phyloP scores from a whole-genome alignment of 352 stramenopile genomes.

The Pythium chondricola region DNA sequence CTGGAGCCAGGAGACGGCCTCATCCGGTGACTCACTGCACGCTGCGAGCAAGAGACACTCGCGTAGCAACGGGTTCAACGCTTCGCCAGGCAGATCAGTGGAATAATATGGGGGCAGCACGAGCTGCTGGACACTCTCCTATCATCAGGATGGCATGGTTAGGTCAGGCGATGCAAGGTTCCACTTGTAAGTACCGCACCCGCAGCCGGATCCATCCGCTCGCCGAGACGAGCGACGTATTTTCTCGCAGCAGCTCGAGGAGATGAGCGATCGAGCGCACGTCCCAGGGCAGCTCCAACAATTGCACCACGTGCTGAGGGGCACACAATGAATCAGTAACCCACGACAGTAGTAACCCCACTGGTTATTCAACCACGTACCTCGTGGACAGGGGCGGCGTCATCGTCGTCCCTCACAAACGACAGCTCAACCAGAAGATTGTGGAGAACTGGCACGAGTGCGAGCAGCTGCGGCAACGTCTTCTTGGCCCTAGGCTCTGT shows the following conservation, averaged over 20 bases:
- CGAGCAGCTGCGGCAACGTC: conserved; percentile 52
- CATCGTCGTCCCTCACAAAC: not conserved
- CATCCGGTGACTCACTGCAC: conserved; percentile 15
- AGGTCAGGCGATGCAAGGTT: too few relatives aligned
- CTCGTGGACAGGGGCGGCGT: conserved; percentile 15
- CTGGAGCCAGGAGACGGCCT: conserved; percentile 40
- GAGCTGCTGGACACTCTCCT: conserved; percentile 16
- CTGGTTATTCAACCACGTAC: conserved; percentile 14
- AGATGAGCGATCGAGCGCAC: conserved; percentile 41
- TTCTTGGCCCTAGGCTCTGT: conserved; percentile 20
- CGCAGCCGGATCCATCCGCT: conserved; percentile 49
- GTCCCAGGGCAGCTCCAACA: conserved; percentile 68
- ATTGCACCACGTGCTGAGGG: conserved; percentile 39
- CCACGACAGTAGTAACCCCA: too few relatives aligned
- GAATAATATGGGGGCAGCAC: not conserved
- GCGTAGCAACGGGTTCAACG: conserved; percentile 46
- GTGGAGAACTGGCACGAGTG: conserved; percentile 49
- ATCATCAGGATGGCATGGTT: too few relatives aligned
- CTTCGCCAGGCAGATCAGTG: conserved; percentile 1
- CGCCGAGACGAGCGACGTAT: conserved; percentile 31
- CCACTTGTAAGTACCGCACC: conserved; percentile 16
- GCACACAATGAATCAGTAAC: not conserved
- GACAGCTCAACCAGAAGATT: conserved; percentile 32
- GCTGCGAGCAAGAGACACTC: conserved; percentile 49
- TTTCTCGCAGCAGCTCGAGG: conserved; percentile 51